Conservation (phyloP, 345 rosid species). For the Hibiscus syriacus region DNA sequence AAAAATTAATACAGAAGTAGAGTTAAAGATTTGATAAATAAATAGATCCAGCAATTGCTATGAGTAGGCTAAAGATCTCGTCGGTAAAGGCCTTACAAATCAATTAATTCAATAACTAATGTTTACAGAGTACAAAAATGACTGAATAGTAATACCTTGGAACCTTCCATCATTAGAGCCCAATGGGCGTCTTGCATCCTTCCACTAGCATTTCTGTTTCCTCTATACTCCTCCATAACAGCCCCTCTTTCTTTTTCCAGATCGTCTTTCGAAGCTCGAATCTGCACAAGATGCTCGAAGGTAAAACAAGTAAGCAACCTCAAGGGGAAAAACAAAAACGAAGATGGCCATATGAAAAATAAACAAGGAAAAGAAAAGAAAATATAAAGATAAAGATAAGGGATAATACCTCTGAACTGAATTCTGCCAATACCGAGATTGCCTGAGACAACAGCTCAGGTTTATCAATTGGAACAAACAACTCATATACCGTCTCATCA, state of each 20-base stretch:
- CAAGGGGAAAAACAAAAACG: not conserved
- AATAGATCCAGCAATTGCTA: not conserved
- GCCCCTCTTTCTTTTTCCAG: conserved; percentile 93
- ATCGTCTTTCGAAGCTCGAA: conserved; percentile 79
- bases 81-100: not conserved
- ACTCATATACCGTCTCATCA: conserved; percentile 82
- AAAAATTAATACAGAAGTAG: not conserved
- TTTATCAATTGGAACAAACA: conserved; percentile 89
- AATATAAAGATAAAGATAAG: not conserved
- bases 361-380: no score
- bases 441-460: conserved; percentile 73
- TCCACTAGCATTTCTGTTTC: conserved; percentile 78
- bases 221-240: conserved; percentile 89
- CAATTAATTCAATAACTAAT: not conserved
- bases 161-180: conserved; percentile 83
- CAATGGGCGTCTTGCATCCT: conserved; percentile 95
- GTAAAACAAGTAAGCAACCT: not conserved
- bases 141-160: conserved; percentile 45
- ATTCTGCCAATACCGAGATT: conserved; percentile 81
- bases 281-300: conserved; percentile 25
- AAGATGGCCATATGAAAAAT: not conserved
- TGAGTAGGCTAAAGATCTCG: not conserved
- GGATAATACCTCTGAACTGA: conserved; percentile 89
- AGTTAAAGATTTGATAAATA: not conserved
- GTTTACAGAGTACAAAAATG: not conserved